Evolutionary conservation across 257 asterid species (phyloP), one percentile per base, ranked within the genome.

Genomic region (Paraleonurus japonicus): DNA sequence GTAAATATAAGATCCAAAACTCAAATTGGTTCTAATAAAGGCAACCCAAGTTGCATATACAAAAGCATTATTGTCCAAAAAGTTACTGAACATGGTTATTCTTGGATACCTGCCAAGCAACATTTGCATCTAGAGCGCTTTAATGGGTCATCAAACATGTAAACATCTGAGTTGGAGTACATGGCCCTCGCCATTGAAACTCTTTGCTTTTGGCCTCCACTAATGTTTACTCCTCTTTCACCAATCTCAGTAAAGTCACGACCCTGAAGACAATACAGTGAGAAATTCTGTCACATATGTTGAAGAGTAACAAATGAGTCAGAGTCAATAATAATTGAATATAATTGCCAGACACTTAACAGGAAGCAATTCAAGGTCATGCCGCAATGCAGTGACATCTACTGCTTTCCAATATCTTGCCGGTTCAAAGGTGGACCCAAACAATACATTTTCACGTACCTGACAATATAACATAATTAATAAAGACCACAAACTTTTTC

Each of bases 201-300:
- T 87, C 98, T 85, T 74, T 92, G 98, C 82, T 88, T 92, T 82
- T 92, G 98, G 57, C 98, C 98, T 70, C 96, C 98, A 61, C 98
- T 92, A 70, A 92, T 90, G 73, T 88, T 92, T 16, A 90, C 92
- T 64, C 98, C 98, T 79, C 96, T 85, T 88, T 92, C 98, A 43
- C 98, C 98, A 67, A 92, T 92, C 84, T 92, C 98, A 8, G 98
- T 92, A 76, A 88, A 89, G 80, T 92, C 98, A 67, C 78, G 85
- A 48, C 96, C 98, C 98, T 92, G 82, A 70, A 72, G 57, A 70
- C 20, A 76, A 61, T 30, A 64, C 50, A 78, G 66, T 4, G 72
- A 69, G 47, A 53, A 69, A 15, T 45, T 60, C 12, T 61, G 73
- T 35, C 53, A 47, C 55, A 37, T 8, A 47, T 50, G 35, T 37